Percentiles rank a stretch among this genome's conserved stretches.
Conservation (phyloP, 805 yeast species). For the Candida orba region DNA sequence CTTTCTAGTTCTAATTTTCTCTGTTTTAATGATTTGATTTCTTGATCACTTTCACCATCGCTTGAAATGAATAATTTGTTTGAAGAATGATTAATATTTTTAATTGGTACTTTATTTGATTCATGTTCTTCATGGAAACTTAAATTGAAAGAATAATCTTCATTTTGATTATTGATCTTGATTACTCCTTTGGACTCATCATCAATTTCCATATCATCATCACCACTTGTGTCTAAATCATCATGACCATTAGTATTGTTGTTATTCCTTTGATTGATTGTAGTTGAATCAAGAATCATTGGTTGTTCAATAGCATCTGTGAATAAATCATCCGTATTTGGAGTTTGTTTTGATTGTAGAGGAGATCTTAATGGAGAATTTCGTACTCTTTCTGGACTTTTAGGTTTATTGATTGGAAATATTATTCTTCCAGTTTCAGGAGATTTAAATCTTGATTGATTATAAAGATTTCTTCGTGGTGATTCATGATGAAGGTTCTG, state of each 20-base stretch:
- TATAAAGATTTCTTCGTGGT: too few species aligned
- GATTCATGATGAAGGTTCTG: too few species aligned
- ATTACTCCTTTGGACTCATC: conserved; percentile 20
- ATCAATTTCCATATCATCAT: conserved; percentile 26
- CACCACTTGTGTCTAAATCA: conserved; percentile 5
- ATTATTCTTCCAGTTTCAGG: conserved; percentile 8
- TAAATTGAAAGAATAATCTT: conserved; percentile 8
- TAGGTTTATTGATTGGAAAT: conserved; percentile 4
- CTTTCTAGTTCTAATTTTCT: conserved; percentile 15
- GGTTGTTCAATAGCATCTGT: conserved; percentile 20
- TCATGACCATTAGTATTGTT: not conserved
- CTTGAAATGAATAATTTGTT: conserved; percentile 15
- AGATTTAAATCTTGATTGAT: too few species aligned
- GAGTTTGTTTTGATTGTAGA: conserved; percentile 8
- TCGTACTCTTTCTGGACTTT: not conserved
- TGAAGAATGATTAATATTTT: not conserved
- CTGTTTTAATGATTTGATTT: conserved; percentile 8
- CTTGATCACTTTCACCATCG: conserved; percentile 7
- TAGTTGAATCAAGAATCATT: conserved; percentile 2
- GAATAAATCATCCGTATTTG: conserved; percentile 10
- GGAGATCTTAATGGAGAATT: conserved; percentile 14
- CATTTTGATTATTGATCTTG: conserved; percentile 9
- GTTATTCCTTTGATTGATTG: too few species aligned
- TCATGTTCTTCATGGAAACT: conserved; percentile 1
- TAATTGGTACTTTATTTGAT: not conserved